These are phyloP conservation scores for Carallia pectinifolia DNA, from an alignment of 345 rosid genomes.

Conservation along the genomic window DNA sequence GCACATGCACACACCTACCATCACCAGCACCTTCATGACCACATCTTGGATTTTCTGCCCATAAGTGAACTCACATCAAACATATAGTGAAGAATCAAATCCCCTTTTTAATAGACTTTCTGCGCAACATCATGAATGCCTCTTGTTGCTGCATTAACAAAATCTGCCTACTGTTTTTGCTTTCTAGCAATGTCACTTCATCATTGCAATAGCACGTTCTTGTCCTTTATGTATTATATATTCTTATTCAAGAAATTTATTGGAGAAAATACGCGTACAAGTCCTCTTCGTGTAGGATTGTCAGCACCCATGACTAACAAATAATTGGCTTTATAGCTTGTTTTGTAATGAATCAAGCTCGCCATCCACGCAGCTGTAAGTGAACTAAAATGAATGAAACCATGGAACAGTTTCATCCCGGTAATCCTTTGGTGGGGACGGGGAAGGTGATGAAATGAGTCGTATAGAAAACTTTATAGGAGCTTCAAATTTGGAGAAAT, in stretches of 20 bases:
- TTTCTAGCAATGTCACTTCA: constrained; percentile 10
- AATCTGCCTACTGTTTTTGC: not conserved
- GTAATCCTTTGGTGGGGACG: not conserved
- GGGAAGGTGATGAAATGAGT: not conserved
- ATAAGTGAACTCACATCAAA: not conserved
- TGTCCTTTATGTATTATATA: constrained; percentile 2
- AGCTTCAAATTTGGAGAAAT: constrained; percentile 11
- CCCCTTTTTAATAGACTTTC: constrained; percentile 14
- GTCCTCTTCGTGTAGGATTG: no score
- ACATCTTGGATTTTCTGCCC: constrained; percentile 20
- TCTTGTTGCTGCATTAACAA: constrained; percentile 10
- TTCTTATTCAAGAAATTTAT: no score
- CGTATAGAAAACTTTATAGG: not conserved
- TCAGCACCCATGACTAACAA: no score
- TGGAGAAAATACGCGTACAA: no score
- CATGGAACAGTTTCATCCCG: not conserved
- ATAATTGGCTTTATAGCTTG: no score
- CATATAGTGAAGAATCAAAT: not conserved
- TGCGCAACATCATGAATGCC: constrained; percentile 21
- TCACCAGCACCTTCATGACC: not conserved
- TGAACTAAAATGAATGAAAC: not conserved
- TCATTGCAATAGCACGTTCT: constrained; percentile 17
- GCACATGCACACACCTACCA: constrained; percentile 15
- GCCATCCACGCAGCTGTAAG: no score
- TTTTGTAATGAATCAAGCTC: no score